Percentiles rank a stretch among this genome's conserved stretches.
Conservation (phyloP, 2,329 filamentous ascomycete genomes). For the Albophoma yamanashiensis region DNA sequence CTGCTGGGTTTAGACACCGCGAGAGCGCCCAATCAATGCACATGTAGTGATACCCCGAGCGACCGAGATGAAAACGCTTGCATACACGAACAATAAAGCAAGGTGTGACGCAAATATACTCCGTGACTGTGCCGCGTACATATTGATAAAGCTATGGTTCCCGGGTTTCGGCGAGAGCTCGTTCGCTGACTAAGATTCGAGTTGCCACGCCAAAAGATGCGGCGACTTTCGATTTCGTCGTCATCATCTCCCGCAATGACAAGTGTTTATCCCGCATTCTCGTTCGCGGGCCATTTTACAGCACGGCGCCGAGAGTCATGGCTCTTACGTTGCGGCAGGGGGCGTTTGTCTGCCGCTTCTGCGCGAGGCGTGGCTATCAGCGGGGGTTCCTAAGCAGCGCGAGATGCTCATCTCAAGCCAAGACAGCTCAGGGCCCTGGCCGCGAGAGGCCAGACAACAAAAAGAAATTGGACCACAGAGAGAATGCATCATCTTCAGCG, state of each 20-base stretch:
- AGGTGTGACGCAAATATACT: neutral
- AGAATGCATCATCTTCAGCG: neutral
- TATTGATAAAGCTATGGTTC: neutral
- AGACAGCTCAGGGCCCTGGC: neutral
- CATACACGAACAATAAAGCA: neutral
- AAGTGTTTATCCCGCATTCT: neutral
- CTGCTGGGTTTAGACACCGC: no score
- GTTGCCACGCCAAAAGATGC: neutral
- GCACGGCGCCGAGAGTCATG: neutral
- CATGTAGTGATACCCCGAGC: neutral
- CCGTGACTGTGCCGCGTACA: no score
- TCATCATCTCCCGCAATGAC: neutral
- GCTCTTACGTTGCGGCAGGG: neutral
- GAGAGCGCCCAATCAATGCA: no score
- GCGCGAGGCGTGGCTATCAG: neutral
- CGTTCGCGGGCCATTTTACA: neutral
- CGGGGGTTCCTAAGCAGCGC: neutral
- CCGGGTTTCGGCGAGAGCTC: neutral
- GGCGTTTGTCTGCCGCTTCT: neutral
- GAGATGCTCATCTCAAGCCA: neutral
- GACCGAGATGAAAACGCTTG: neutral
- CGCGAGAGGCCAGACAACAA: neutral
- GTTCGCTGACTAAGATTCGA: neutral
- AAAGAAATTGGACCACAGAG: neutral
- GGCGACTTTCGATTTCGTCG: neutral